A percentile compares a stretch with the other conserved stretches of the same genome.
Evolutionary conservation across 352 stramenopile species (phyloP).

Genomic region (Globisporangium okanoganense): DNA sequence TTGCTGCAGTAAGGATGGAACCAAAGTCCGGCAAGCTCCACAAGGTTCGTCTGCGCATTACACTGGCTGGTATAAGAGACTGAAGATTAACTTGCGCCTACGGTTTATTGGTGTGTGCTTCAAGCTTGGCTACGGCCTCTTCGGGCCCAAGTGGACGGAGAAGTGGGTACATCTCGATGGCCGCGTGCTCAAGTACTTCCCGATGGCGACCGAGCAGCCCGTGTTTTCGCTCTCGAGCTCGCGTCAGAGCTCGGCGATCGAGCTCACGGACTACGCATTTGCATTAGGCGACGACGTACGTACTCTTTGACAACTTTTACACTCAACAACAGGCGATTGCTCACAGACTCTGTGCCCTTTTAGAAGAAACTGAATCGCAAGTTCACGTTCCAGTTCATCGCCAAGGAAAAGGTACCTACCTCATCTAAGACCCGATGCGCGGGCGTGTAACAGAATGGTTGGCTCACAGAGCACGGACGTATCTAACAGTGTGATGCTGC

Average conservation of each 20-base stretch:
- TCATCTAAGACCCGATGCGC: not conserved
- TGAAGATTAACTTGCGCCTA: not conserved
- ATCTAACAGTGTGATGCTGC: not conserved
- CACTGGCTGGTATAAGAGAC: too few relatives aligned
- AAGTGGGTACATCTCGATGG: slow-evolving; percentile 80
- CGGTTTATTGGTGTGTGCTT: not conserved
- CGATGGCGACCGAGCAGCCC: slow-evolving; percentile 54
- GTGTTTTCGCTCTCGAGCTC: slow-evolving; percentile 57
- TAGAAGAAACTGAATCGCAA: slow-evolving; percentile 63
- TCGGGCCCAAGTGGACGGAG: slow-evolving; percentile 73
- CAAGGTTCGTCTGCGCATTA: slow-evolving; percentile 31
- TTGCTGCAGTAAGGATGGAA: slow-evolving; percentile 24
- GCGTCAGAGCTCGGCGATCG: slow-evolving; percentile 39
- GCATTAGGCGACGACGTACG: slow-evolving; percentile 37
- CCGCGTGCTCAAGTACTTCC: slow-evolving; percentile 68
- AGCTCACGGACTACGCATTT: slow-evolving; percentile 49
- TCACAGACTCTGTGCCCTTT: not conserved
- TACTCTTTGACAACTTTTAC: not conserved
- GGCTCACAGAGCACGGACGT: not conserved
- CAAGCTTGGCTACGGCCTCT: slow-evolving; percentile 56
- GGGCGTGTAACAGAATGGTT: not conserved
- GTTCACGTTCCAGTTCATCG: slow-evolving; percentile 56
- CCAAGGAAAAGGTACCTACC: slow-evolving; percentile 38
- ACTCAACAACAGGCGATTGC: not conserved
- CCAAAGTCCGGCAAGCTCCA: slow-evolving; percentile 64